Evolutionary conservation across 169 alveolate genomes (phyloP).

Genomic region (Plasmodium knowlesi): DNA sequence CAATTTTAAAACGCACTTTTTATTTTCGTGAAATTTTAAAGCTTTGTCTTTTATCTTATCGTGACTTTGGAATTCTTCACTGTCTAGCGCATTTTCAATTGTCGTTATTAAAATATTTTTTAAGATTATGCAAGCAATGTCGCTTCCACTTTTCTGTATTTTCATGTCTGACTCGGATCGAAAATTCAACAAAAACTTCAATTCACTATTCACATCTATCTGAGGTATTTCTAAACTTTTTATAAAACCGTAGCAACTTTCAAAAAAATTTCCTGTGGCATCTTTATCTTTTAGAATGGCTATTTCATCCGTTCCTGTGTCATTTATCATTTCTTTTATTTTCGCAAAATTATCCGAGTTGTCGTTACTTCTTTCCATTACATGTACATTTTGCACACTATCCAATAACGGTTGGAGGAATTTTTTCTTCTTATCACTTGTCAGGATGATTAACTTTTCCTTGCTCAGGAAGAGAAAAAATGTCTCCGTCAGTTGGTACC

Average conservation of each 20-base stretch:
- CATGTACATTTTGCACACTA: background rate
- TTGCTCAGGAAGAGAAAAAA: slow-evolving; percentile 85
- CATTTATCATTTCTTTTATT: slow-evolving; percentile 18
- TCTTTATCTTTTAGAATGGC: slow-evolving; percentile 55
- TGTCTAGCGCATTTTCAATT: slow-evolving; percentile 84
- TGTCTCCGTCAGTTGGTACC: slow-evolving; percentile 92
- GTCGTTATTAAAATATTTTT: slow-evolving; percentile 80
- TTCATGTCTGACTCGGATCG: slow-evolving; percentile 67
- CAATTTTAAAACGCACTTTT: slow-evolving; percentile 79
- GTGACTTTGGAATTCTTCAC: slow-evolving; percentile 82
- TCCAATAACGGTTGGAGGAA: slow-evolving; percentile 57
- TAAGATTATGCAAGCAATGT: slow-evolving; percentile 82
- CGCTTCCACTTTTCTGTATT: slow-evolving; percentile 81
- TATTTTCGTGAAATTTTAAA: slow-evolving; percentile 77
- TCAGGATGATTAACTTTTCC: slow-evolving; percentile 85
- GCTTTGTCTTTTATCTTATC: slow-evolving; percentile 78
- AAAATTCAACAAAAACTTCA: slow-evolving; percentile 25
- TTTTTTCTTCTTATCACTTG: slow-evolving; percentile 89
- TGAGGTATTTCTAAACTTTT: slow-evolving; percentile 14
- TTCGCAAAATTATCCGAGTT: slow-evolving; percentile 28
- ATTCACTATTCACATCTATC: slow-evolving; percentile 19
- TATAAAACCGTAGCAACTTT: slow-evolving; percentile 41
- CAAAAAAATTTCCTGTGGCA: slow-evolving; percentile 65
- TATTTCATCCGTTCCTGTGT: background rate
- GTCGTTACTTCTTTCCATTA: slow-evolving; percentile 49